Evolutionary conservation across 345 rosid species (phyloP).

Genomic region (Ceriops decandra): DNA sequence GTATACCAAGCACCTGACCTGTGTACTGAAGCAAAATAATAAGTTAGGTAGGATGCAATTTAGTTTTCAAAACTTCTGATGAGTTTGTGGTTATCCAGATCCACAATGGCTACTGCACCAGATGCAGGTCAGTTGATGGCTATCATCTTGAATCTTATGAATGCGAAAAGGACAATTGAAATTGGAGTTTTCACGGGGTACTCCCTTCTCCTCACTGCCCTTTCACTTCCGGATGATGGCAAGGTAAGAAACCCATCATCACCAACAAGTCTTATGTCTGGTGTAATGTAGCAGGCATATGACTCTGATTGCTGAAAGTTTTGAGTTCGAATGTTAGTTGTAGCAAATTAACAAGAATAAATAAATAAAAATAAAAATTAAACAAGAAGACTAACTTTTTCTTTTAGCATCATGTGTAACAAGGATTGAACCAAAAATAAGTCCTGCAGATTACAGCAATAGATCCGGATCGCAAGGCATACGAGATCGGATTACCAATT

Average conservation of each 20-base stretch:
- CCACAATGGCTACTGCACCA: conserved; percentile 54
- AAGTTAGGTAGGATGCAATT: too few species aligned
- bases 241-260: conserved; percentile 23
- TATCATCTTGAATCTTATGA: conserved; percentile 49
- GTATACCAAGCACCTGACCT: too few species aligned
- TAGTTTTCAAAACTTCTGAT: too few species aligned
- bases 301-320: too few species aligned
- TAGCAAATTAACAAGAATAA: too few species aligned
- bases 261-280: background rate
- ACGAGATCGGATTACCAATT: conserved; percentile 39
- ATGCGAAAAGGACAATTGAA: conserved; percentile 64
- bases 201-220: conserved; percentile 85
- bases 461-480: conserved; percentile 31
- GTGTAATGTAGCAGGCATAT: background rate
- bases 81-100: conserved; percentile 18
- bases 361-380: too few species aligned
- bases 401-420: too few species aligned
- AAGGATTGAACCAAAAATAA: conserved; percentile 1
- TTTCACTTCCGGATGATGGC: conserved; percentile 69
- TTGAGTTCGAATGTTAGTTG: too few species aligned
- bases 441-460: conserved; percentile 29
- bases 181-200: conserved; percentile 80
- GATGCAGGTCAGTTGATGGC: conserved; percentile 69
- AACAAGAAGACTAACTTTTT: too few species aligned
- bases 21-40: too few species aligned